phyloP scores from a whole-genome alignment of 1,284 basidiomycete species.

The Sporisorium graminicola region DNA sequence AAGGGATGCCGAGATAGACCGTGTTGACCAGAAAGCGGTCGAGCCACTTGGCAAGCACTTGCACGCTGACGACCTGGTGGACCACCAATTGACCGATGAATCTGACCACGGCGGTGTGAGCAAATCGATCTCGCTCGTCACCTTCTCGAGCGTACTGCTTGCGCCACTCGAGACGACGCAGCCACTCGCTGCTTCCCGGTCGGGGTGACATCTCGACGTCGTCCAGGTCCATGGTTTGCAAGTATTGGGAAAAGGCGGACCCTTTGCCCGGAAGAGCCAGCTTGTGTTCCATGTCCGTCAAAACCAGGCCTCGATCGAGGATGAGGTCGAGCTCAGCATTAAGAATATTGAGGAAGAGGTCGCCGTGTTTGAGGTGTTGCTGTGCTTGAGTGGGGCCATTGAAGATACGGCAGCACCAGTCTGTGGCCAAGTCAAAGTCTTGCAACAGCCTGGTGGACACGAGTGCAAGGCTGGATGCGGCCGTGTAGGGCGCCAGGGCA shows the following conservation, averaged over 20 bases:
- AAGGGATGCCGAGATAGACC: conserved; percentile 54
- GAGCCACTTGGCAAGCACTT: conserved; percentile 40
- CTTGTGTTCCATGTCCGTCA: conserved; percentile 21
- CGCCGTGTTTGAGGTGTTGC: conserved; percentile 18
- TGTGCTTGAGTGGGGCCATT: conserved; percentile 4
- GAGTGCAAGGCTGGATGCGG: conserved; percentile 21
- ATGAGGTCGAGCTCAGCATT: conserved; percentile 26
- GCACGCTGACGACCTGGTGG: conserved; percentile 14
- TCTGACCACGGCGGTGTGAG: conserved; percentile 24
- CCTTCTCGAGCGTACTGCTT: conserved; percentile 26
- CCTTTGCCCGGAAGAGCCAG: conserved; percentile 21
- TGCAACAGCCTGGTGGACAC: conserved; percentile 16
- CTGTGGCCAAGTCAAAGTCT: conserved; percentile 29
- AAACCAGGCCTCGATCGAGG: conserved; percentile 16
- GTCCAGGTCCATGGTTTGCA: neutral
- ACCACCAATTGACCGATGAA: conserved; percentile 47
- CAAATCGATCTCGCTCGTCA: conserved; percentile 22
- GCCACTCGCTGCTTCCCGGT: conserved; percentile 7
- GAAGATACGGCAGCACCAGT: conserved; percentile 14
- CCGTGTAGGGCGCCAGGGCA: conserved; percentile 17
- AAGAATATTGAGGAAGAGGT: conserved; percentile 34
- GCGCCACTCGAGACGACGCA: neutral
- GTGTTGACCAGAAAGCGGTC: conserved; percentile 58
- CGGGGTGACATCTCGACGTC: neutral
- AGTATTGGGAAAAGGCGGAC: neutral